Conservation (phyloP, 2,329 filamentous ascomycete genomes). For the Trichophyton schoenleinii region DNA sequence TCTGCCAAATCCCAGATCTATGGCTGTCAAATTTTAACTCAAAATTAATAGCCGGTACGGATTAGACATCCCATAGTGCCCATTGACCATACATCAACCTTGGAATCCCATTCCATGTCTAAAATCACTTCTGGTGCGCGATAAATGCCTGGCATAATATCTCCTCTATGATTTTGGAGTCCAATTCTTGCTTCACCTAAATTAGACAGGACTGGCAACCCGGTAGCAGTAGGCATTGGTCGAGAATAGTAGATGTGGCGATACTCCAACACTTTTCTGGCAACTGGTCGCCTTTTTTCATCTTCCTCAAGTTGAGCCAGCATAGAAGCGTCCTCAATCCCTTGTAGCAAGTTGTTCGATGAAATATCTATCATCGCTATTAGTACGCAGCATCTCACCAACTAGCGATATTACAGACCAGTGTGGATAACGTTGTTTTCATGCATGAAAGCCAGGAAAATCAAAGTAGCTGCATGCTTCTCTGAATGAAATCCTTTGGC, state of each 20-base stretch:
- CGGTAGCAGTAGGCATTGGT: slow-evolving; percentile 1
- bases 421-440: slow-evolving; percentile 7
- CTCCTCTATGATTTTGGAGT: slow-evolving; percentile 3
- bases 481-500: slow-evolving; percentile 8
- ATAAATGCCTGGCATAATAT: slow-evolving; percentile 17
- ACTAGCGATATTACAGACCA: slow-evolving; percentile 7
- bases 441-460: slow-evolving; percentile 6
- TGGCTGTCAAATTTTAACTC: not conserved
- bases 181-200: slow-evolving; percentile 6
- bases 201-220: slow-evolving; percentile 8
- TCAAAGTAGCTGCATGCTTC: slow-evolving; percentile 9
- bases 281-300: slow-evolving; percentile 8
- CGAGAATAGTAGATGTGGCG: slow-evolving; percentile 9
- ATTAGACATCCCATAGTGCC: slow-evolving; percentile 15
- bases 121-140: slow-evolving; percentile 17
- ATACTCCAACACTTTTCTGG: slow-evolving; percentile 10
- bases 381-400: not conserved
- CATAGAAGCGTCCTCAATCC: slow-evolving; percentile 5
- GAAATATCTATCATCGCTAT: slow-evolving; percentile 18
- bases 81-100: slow-evolving; percentile 19
- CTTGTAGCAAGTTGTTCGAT: slow-evolving; percentile 21
- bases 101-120: slow-evolving; percentile 16
- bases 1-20: slow-evolving; percentile 10
- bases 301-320: slow-evolving; percentile 9
- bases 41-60: too few species aligned